phyloP scores from a whole-genome alignment of 495 filamentous ascomycete species.

The Geoglossum glabrum region DNA sequence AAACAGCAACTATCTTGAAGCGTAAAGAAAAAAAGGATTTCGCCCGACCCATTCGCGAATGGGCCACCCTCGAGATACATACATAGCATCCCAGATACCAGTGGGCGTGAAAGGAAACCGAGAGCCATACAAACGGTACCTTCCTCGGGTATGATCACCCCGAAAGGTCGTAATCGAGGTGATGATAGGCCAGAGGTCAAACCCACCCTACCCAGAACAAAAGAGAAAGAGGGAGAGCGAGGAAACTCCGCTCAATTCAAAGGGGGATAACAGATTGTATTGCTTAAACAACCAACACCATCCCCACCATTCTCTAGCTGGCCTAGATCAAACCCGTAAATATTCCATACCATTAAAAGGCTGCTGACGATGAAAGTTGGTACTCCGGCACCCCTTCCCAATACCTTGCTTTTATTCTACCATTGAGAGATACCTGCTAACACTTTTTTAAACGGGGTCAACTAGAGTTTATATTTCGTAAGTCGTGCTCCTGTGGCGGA shows the following conservation, averaged over 20 bases:
- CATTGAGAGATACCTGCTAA: neutral
- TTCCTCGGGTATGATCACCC: neutral
- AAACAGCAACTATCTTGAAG: neutral
- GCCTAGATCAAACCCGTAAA: neutral
- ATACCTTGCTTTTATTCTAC: neutral
- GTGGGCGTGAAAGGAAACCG: neutral
- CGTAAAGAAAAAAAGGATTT: neutral
- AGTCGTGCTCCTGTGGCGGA: neutral
- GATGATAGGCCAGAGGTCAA: neutral
- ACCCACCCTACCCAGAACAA: neutral
- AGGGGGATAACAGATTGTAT: neutral
- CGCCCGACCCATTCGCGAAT: neutral
- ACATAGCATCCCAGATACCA: neutral
- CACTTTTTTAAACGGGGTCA: neutral
- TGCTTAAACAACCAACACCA: neutral
- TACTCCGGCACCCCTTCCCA: neutral
- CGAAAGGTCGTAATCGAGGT: neutral
- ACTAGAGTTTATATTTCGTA: neutral
- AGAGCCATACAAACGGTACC: neutral
- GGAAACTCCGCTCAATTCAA: neutral
- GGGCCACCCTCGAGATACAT: neutral
- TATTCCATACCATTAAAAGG: neutral
- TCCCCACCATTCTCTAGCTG: neutral
- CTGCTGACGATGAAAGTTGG: neutral
- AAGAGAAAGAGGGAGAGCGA: neutral